Evolutionary conservation across 73 alveolate species (phyloP).

Genomic region (Paramecium primaurelia): DNA sequence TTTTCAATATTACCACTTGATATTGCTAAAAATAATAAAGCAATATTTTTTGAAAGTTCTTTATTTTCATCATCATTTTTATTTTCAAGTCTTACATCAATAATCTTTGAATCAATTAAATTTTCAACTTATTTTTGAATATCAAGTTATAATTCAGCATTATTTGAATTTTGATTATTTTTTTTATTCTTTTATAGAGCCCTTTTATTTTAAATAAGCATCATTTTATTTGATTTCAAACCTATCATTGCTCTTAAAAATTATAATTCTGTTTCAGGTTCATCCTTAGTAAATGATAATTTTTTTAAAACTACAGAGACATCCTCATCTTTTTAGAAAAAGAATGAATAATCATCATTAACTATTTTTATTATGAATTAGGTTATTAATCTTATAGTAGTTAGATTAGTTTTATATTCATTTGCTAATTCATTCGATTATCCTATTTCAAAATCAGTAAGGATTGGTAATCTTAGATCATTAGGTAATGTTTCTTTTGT

Average conservation of each 20-base stretch:
- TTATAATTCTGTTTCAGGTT: neutral
- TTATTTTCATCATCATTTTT: neutral
- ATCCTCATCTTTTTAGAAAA: neutral
- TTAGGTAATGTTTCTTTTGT: slow-evolving; percentile 32
- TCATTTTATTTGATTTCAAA: slow-evolving; percentile 30
- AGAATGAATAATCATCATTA: slow-evolving; percentile 21
- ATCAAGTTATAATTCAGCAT: neutral
- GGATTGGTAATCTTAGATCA: neutral
- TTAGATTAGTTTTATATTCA: neutral
- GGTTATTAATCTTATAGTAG: neutral
- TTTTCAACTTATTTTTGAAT: neutral
- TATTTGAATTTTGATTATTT: neutral
- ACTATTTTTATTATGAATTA: neutral
- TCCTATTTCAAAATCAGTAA: neutral
- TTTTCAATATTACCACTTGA: slow-evolving; percentile 10
- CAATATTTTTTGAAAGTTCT: neutral
- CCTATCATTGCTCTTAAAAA: slow-evolving; percentile 37
- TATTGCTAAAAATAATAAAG: slow-evolving; percentile 36
- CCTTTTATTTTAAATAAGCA: neutral
- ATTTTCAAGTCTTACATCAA: neutral
- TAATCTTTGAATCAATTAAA: neutral
- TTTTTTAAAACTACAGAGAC: neutral
- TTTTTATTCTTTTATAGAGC: neutral
- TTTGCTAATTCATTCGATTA: neutral
- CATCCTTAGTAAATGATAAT: neutral